Percentiles rank a stretch among this genome's conserved stretches.
Conservation (phyloP, 148 eudicot species). For the Rhododendron kiyosumense region DNA sequence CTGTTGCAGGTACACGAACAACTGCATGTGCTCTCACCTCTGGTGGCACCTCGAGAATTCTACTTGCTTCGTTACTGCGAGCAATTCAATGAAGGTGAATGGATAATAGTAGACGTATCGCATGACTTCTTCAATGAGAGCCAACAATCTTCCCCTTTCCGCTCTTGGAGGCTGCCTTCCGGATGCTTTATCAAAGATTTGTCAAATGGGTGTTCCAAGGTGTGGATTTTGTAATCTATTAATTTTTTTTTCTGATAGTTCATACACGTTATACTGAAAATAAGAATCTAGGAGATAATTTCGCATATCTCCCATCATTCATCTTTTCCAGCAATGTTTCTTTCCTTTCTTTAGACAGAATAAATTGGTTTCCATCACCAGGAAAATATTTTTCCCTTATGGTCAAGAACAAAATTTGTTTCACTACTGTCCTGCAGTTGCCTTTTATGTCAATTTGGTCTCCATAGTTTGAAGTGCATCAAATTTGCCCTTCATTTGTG, state of each 20-base stretch:
- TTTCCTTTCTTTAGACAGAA: background rate
- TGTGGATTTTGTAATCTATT: background rate
- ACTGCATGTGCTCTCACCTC: constrained; percentile 48
- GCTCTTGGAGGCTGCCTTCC: constrained; percentile 50
- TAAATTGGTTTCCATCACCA: background rate
- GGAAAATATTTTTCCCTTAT: background rate
- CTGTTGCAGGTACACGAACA: constrained; percentile 39
- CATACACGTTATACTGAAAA: background rate
- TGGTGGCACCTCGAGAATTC: constrained; percentile 42
- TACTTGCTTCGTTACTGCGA: constrained; percentile 32
- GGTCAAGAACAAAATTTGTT: background rate
- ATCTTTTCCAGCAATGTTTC: background rate
- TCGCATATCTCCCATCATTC: background rate
- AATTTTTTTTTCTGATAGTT: background rate
- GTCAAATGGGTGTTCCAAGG: constrained; percentile 36
- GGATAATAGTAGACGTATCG: constrained; percentile 46
- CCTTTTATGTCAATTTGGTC: background rate
- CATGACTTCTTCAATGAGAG: constrained; percentile 19
- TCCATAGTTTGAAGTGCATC: background rate
- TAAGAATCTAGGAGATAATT: background rate
- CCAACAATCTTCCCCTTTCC: constrained; percentile 19
- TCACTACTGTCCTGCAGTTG: background rate
- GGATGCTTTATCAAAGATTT: constrained; percentile 49
- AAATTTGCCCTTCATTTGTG: background rate
- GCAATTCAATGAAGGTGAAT: constrained; percentile 28